Evolutionary conservation across 306 rosid genomes (phyloP).

Genomic region (Cajanus cajan): DNA sequence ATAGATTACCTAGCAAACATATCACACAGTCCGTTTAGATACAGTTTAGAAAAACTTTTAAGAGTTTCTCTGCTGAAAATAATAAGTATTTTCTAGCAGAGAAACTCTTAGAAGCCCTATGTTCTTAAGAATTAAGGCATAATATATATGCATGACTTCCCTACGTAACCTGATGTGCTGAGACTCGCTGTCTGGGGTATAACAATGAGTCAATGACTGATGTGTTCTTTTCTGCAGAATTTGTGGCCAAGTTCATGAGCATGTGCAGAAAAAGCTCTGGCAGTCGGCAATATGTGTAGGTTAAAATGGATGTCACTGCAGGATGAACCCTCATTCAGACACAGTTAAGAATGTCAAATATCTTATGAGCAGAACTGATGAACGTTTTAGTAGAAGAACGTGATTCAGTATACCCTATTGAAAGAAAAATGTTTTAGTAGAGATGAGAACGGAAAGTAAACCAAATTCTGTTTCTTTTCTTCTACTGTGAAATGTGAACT

Average conservation of each 20-base stretch:
- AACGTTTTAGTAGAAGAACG: not conserved
- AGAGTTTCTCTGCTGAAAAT: too few species aligned
- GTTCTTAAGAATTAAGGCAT: not conserved
- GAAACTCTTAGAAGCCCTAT: too few species aligned
- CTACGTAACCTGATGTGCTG: not conserved
- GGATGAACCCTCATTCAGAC: not conserved
- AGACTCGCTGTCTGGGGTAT: not conserved
- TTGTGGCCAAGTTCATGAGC: constrained; percentile 89
- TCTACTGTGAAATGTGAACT: constrained; percentile 1
- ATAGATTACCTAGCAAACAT: not conserved
- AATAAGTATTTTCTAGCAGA: too few species aligned
- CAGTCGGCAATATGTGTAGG: constrained; percentile 43
- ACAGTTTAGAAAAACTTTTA: too few species aligned
- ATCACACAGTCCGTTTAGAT: too few species aligned
- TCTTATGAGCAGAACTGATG: not conserved
- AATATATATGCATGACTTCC: not conserved
- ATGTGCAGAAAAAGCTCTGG: constrained; percentile 58
- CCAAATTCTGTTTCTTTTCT: constrained; percentile 19
- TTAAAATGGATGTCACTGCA: constrained; percentile 18
- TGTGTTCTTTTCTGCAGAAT: constrained; percentile 56
- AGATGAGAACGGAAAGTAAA: not conserved
- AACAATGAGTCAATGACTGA: not conserved
- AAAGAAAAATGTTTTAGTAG: not conserved
- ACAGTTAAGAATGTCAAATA: not conserved
- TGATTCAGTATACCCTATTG: constrained; percentile 1